A percentile compares a stretch with the other conserved stretches of the same genome.
Evolutionary conservation across 306 rosid species (phyloP).

Genomic region (Sicyos edulis): DNA sequence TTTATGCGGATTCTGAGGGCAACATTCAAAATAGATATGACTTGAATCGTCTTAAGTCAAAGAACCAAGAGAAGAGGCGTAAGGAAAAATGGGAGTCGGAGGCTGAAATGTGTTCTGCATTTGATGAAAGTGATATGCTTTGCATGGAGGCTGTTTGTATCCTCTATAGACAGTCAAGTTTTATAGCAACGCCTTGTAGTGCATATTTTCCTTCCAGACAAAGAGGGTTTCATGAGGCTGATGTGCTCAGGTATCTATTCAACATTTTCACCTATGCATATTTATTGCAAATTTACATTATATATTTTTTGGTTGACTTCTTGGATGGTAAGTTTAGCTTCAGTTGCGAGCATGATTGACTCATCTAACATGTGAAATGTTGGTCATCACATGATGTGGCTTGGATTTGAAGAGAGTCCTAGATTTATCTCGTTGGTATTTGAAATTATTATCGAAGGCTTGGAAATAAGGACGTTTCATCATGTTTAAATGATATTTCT

Average conservation of each 20-base stretch:
- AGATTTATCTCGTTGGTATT: neutral
- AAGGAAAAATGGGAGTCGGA: constrained; percentile 9
- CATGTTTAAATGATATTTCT: neutral
- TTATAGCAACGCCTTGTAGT: neutral
- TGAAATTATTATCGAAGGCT: neutral
- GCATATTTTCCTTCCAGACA: neutral
- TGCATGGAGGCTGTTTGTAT: constrained; percentile 25
- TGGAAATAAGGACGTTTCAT: neutral
- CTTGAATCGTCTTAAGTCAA: neutral
- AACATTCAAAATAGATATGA: neutral
- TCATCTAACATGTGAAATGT: neutral
- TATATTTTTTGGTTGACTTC: neutral
- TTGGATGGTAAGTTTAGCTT: neutral
- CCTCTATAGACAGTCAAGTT: constrained; percentile 16
- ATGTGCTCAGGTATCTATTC: constrained; percentile 22
- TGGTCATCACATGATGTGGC: neutral
- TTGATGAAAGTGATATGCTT: constrained; percentile 22
- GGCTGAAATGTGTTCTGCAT: constrained; percentile 23
- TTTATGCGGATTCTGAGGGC: constrained; percentile 19
- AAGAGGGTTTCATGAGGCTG: constrained; percentile 18
- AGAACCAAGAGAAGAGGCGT: constrained; percentile 10
- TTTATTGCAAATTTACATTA: neutral
- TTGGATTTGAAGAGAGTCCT: neutral
- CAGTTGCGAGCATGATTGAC: neutral
- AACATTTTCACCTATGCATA: neutral